Percentiles rank a stretch among this genome's conserved stretches.
Conservation (phyloP, 768 basidiomycete genomes). For the Hydnum rufescens region DNA sequence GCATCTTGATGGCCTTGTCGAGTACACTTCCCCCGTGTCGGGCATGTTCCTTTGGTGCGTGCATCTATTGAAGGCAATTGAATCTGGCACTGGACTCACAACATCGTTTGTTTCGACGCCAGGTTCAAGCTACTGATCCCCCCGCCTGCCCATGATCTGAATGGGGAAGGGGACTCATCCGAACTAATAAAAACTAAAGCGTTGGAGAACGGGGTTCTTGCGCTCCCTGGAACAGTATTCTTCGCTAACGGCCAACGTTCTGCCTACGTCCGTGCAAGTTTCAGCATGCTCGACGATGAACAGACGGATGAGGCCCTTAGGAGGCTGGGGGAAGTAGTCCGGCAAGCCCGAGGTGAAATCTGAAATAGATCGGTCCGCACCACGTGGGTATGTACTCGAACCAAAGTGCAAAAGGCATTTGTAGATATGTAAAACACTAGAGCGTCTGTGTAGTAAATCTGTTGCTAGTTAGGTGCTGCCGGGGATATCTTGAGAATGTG, state of each 20-base stretch:
- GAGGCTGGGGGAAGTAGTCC: conserved; percentile 31
- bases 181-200: conserved; percentile 54
- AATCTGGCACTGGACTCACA: not conserved
- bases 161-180: conserved; percentile 42
- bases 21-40: conserved; percentile 50
- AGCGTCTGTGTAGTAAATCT: no score
- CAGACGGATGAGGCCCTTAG: conserved; percentile 57
- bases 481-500: no score
- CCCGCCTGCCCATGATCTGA: conserved; percentile 14
- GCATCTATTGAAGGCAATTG: conserved; percentile 5
- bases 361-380: not conserved
- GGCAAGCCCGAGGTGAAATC: conserved; percentile 11
- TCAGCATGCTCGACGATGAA: conserved; percentile 44
- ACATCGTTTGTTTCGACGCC: conserved; percentile 4
- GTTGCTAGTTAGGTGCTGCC: no score
- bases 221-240: conserved; percentile 71
- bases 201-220: conserved; percentile 66
- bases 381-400: not conserved
- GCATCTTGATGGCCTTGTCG: conserved; percentile 45
- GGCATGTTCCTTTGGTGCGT: conserved; percentile 82
- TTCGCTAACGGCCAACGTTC: conserved; percentile 50
- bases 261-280: conserved; percentile 63
- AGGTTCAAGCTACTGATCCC: conserved; percentile 49
- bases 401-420: no score
- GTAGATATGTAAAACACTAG: no score